phyloP scores from a whole-genome alignment of 1,284 basidiomycete genomes.

The Calocybe gambosa region DNA sequence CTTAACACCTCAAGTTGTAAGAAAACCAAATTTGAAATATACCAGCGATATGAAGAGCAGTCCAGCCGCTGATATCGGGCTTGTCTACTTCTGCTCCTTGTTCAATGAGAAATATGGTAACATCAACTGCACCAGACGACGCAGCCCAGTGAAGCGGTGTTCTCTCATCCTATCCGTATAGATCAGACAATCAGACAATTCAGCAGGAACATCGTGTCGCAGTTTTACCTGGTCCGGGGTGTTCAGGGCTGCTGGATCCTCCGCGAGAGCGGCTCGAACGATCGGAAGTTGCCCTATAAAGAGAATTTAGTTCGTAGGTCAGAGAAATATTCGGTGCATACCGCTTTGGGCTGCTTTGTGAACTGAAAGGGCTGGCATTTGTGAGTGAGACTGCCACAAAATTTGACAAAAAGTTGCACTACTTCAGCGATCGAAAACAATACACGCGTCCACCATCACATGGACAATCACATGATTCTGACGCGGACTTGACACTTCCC shows the following conservation, averaged over 20 bases:
- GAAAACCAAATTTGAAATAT: slow-evolving; percentile 3
- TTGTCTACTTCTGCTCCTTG: slow-evolving; percentile 68
- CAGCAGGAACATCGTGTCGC: too few species aligned
- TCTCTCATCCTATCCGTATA: slow-evolving; percentile 64
- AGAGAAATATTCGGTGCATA: slow-evolving; percentile 20
- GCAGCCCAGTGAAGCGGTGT: slow-evolving; percentile 90
- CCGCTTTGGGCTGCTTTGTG: slow-evolving; percentile 67
- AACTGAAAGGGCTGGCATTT: slow-evolving; percentile 35
- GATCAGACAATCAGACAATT: not conserved
- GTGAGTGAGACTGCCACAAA: not conserved
- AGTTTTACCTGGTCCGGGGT: slow-evolving; percentile 56
- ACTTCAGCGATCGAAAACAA: not conserved
- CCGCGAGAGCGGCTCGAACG: slow-evolving; percentile 62
- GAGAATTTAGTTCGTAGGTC: slow-evolving; percentile 5
- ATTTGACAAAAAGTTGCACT: not conserved
- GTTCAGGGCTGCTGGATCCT: slow-evolving; percentile 65
- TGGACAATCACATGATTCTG: slow-evolving; percentile 7
- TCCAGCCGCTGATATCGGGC: slow-evolving; percentile 76
- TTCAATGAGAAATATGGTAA: slow-evolving; percentile 69
- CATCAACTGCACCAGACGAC: slow-evolving; percentile 65
- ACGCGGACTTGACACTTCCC: not conserved
- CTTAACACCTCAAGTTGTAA: not conserved
- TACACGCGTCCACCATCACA: slow-evolving; percentile 6
- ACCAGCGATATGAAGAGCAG: slow-evolving; percentile 86
- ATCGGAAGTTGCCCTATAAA: slow-evolving; percentile 68